Evolutionary conservation across 169 alveolate genomes (phyloP).

Genomic region (Babesia bigemina): DNA sequence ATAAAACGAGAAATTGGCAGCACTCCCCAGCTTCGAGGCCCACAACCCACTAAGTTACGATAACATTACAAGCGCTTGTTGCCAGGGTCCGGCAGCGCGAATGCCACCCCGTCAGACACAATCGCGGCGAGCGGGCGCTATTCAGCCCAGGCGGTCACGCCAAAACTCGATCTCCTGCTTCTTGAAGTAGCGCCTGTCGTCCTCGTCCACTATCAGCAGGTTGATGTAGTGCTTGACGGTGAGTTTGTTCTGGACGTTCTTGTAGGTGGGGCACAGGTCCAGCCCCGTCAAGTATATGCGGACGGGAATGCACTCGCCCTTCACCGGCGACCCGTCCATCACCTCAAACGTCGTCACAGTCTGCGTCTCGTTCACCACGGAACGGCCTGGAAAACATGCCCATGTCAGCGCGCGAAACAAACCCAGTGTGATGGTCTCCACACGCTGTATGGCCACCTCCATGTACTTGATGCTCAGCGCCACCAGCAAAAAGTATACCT

Average conservation of each 20-base stretch:
- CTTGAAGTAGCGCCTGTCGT: slow-evolving; percentile 95
- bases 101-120: not conserved
- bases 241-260: slow-evolving; percentile 92
- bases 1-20: too few species aligned
- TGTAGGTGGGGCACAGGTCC: slow-evolving; percentile 98
- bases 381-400: slow-evolving; percentile 40
- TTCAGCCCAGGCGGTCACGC: slow-evolving; percentile 91
- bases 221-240: slow-evolving; percentile 95
- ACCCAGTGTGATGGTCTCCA: slow-evolving; percentile 70
- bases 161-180: slow-evolving; percentile 96
- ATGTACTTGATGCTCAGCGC: slow-evolving; percentile 96
- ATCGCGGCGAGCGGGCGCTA: not conserved
- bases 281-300: slow-evolving; percentile 94
- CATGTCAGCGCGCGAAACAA: not conserved
- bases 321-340: slow-evolving; percentile 99
- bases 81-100: not conserved
- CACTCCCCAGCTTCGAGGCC: too few species aligned
- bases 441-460: slow-evolving; percentile 86
- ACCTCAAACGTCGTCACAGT: slow-evolving; percentile 96
- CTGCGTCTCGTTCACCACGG: slow-evolving; percentile 90
- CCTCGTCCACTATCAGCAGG: slow-evolving; percentile 97
- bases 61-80: not conserved
- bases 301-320: slow-evolving; percentile 95
- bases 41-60: not conserved
- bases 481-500: slow-evolving; percentile 93